A percentile compares a stretch with the other conserved stretches of the same genome.
These are phyloP conservation scores for Talaromyces thailandensis DNA, from an alignment of 495 filamentous ascomycete species.

Conservation along the genomic window DNA sequence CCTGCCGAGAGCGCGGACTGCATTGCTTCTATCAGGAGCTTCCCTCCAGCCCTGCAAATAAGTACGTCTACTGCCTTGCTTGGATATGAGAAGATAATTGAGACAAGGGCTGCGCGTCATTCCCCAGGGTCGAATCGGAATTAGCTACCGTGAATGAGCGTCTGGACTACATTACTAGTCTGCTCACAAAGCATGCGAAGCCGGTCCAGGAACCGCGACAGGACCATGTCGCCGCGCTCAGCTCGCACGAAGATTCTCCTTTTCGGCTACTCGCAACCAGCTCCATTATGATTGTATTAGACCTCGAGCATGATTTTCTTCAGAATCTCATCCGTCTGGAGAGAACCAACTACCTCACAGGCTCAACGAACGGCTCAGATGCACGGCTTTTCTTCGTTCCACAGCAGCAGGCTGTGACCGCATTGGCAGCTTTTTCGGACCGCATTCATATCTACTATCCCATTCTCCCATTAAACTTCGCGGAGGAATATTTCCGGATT, in stretches of 20 bases:
- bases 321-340: constrained; percentile 3
- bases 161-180: constrained; percentile 4
- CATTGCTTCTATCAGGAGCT: not conserved
- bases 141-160: not conserved
- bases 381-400: constrained; percentile 1
- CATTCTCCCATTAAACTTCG: not conserved
- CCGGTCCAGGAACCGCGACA: not conserved
- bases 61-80: not conserved
- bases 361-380: not conserved
- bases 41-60: not conserved
- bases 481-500: not conserved
- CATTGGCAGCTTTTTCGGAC: constrained; percentile 2
- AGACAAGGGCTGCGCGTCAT: not conserved
- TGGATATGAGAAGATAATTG: not conserved
- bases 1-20: not conserved
- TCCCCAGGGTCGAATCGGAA: constrained; percentile 1
- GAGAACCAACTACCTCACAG: not conserved
- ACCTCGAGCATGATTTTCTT: not conserved
- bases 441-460: constrained; percentile 1
- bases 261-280: constrained; percentile 3
- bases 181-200: not conserved
- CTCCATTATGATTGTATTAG: not conserved
- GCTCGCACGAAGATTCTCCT: constrained; percentile 5
- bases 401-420: not conserved
- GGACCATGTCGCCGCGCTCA: not conserved